These are phyloP conservation scores for Haplosporangium sp. DNA, from an alignment of 371 early-diverging fungal genomes.

Conservation along the genomic window DNA sequence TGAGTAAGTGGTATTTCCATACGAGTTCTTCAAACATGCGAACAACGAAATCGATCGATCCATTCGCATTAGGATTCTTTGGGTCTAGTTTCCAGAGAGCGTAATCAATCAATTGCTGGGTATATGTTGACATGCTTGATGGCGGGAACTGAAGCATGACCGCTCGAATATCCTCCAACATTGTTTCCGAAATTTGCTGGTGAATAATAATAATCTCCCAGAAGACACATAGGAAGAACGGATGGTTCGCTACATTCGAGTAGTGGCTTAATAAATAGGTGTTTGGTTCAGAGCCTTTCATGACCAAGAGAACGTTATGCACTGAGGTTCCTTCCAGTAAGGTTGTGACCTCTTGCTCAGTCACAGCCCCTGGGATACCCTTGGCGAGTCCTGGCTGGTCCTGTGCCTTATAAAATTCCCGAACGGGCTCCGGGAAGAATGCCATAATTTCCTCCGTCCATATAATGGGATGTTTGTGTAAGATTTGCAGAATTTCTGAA, in stretches of 20 bases:
- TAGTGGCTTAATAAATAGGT: slow-evolving; percentile 60
- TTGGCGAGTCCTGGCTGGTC: slow-evolving; percentile 21
- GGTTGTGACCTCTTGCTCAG: slow-evolving; percentile 49
- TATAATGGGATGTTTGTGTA: slow-evolving; percentile 66
- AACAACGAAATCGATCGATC: slow-evolving; percentile 56
- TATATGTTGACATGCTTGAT: slow-evolving; percentile 75
- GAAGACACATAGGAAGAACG: slow-evolving; percentile 73
- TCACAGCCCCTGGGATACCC: slow-evolving; percentile 55
- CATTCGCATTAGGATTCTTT: slow-evolving; percentile 38
- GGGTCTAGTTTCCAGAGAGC: slow-evolving; percentile 63
- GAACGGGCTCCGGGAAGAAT: slow-evolving; percentile 68
- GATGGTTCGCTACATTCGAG: slow-evolving; percentile 68
- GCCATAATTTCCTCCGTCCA: slow-evolving; percentile 68
- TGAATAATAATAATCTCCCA: slow-evolving; percentile 70
- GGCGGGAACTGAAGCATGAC: slow-evolving; percentile 76
- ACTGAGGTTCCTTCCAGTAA: slow-evolving; percentile 47
- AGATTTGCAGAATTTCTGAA: slow-evolving; percentile 61
- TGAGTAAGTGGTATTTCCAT: slow-evolving; percentile 78
- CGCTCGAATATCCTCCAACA: slow-evolving; percentile 68
- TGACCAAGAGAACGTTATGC: slow-evolving; percentile 56
- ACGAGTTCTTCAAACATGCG: slow-evolving; percentile 73
- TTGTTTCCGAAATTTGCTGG: slow-evolving; percentile 48
- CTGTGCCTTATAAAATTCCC: slow-evolving; percentile 61
- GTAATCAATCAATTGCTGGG: slow-evolving; percentile 75
- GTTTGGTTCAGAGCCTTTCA: slow-evolving; percentile 53